phyloP scores from a whole-genome alignment of 345 rosid genomes.

The Eucalyptus pauciflora region DNA sequence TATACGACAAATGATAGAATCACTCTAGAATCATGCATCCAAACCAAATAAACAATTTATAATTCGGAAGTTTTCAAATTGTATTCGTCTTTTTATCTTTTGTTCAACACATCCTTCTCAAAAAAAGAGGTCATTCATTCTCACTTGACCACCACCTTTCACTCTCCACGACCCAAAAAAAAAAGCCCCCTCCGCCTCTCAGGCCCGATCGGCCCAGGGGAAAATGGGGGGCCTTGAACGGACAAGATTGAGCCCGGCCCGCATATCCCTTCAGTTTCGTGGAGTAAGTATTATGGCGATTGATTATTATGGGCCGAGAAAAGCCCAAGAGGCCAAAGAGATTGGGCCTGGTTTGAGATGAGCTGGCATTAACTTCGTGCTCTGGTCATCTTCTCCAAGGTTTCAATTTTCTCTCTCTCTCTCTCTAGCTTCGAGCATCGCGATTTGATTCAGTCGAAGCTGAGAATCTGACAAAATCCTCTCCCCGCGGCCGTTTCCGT shows the following conservation, averaged over 20 bases:
- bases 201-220: not conserved
- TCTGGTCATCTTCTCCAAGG: not conserved
- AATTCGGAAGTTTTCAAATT: not conserved
- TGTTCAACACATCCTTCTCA: not conserved
- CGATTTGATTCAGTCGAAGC: not conserved
- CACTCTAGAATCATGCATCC: not conserved
- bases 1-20: not conserved
- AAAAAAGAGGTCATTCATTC: not conserved
- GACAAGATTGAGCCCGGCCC: not conserved
- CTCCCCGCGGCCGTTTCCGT: not conserved
- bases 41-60: not conserved
- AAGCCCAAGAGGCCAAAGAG: not conserved
- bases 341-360: not conserved
- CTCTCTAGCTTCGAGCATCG: not conserved
- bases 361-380: not conserved
- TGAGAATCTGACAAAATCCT: not conserved
- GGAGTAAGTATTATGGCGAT: not conserved
- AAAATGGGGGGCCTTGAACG: not conserved
- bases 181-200: not conserved
- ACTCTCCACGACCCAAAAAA: not conserved
- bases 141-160: not conserved
- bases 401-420: not conserved
- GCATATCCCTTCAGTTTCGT: not conserved
- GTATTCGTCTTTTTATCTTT: not conserved
- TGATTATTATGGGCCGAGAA: not conserved